Conservation (phyloP, 306 rosid species). For the Mimosa pudica region DNA sequence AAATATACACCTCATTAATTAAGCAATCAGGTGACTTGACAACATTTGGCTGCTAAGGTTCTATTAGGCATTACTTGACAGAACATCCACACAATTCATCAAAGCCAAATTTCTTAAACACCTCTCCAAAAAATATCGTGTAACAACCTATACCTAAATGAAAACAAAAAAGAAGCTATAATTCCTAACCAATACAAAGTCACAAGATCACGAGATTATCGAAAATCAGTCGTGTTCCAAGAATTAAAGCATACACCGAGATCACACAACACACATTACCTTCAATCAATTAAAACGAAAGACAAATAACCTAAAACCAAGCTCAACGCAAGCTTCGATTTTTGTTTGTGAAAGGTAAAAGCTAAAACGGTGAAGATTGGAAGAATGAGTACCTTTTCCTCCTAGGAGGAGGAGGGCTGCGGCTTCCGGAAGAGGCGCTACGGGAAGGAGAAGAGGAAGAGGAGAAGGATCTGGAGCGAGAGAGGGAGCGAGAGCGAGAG, state of each 20-base stretch:
- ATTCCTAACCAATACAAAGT: neutral
- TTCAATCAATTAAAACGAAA: slow-evolving; percentile 7
- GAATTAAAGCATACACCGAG: neutral
- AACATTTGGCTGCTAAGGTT: neutral
- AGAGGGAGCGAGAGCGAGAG: slow-evolving; percentile 56
- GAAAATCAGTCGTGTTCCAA: neutral
- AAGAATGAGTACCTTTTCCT: slow-evolving; percentile 54
- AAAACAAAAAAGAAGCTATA: neutral
- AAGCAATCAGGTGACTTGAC: neutral
- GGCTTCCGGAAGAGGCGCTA: slow-evolving; percentile 66
- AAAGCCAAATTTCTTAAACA: neutral
- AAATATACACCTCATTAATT: neutral
- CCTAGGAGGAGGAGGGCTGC: slow-evolving; percentile 68
- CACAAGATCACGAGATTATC: neutral
- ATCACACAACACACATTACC: neutral
- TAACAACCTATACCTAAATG: neutral
- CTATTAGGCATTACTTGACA: neutral
- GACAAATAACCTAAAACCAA: neutral
- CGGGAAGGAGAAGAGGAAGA: slow-evolving; percentile 82
- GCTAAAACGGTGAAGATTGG: neutral
- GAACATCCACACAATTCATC: neutral
- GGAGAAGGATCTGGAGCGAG: slow-evolving; percentile 76
- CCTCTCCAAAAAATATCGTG: neutral
- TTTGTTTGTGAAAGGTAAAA: neutral
- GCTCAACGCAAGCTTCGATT: neutral